A percentile compares a stretch with the other conserved stretches of the same genome.
phyloP scores from a whole-genome alignment of 108 stramenopile genomes.

The Epithemia pelagica region DNA sequence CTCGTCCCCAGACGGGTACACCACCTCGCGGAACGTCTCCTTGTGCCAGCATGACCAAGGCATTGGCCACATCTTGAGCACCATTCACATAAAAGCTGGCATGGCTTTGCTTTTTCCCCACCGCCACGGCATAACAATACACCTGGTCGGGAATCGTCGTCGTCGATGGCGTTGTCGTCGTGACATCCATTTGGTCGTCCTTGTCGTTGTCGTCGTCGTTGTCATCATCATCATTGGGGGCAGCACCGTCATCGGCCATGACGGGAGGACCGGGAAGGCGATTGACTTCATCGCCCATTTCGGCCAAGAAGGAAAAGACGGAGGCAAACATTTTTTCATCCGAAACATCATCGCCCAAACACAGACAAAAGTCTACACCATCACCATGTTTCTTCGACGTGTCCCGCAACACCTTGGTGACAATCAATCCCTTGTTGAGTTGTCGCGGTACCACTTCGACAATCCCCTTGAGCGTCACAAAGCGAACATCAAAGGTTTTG shows the following conservation, averaged over 20 bases:
- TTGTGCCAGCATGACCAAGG: slow-evolving; percentile 48
- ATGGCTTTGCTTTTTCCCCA: slow-evolving; percentile 82
- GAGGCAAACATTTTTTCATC: slow-evolving; percentile 98
- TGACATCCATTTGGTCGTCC: background rate
- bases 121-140: slow-evolving; percentile 72
- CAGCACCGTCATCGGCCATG: slow-evolving; percentile 27
- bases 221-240: background rate
- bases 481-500: slow-evolving; percentile 85
- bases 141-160: background rate
- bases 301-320: slow-evolving; percentile 70
- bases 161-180: background rate
- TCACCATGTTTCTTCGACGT: slow-evolving; percentile 22
- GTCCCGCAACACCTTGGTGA: slow-evolving; percentile 77
- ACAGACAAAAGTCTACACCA: slow-evolving; percentile 84
- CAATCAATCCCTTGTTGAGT: slow-evolving; percentile 81
- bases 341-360: slow-evolving; percentile 90
- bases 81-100: slow-evolving; percentile 78
- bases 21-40: slow-evolving; percentile 25
- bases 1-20: slow-evolving; percentile 14
- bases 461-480: slow-evolving; percentile 84
- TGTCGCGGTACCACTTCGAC: slow-evolving; percentile 85
- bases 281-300: slow-evolving; percentile 46
- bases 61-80: slow-evolving; percentile 67
- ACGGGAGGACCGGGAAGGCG: slow-evolving; percentile 45
- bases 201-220: background rate